A percentile compares a stretch with the other conserved stretches of the same genome.
Conservation (phyloP, 805 yeast species). For the Yamadazyma sp. region DNA sequence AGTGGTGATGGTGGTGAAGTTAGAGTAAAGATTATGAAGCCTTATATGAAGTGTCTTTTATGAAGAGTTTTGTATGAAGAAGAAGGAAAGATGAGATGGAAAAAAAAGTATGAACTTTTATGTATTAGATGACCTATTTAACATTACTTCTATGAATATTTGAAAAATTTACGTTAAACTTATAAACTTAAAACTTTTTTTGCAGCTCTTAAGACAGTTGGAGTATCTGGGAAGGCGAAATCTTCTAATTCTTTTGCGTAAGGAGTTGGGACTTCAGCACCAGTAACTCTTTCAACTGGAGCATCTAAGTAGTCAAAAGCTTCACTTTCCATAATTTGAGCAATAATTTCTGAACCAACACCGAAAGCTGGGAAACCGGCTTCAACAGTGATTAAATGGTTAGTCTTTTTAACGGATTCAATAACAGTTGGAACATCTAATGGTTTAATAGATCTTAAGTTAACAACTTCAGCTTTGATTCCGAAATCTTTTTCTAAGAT, state of each 20-base stretch:
- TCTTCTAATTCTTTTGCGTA: slow-evolving; percentile 95
- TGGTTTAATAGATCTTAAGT: slow-evolving; percentile 96
- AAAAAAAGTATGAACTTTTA: too few species aligned
- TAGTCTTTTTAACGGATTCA: slow-evolving; percentile 91
- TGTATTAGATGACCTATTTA: slow-evolving; percentile 2
- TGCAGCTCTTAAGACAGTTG: slow-evolving; percentile 81
- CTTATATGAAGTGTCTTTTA: too few species aligned
- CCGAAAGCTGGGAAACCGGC: slow-evolving; percentile 98
- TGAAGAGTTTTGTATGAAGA: too few species aligned
- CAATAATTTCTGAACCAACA: slow-evolving; percentile 97
- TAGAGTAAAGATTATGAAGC: too few species aligned
- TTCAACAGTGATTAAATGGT: slow-evolving; percentile 94
- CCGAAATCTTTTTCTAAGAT: slow-evolving; percentile 78
- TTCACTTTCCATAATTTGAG: slow-evolving; percentile 97
- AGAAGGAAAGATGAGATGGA: too few species aligned
- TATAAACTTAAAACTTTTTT: slow-evolving; percentile 75
- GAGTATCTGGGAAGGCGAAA: slow-evolving; percentile 97
- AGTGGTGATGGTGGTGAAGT: neutral
- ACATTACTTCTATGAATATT: neutral
- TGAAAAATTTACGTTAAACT: slow-evolving; percentile 1
- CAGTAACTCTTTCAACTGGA: slow-evolving; percentile 97
- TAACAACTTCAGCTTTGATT: slow-evolving; percentile 88
- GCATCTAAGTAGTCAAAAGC: slow-evolving; percentile 98
- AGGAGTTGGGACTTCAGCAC: slow-evolving; percentile 99
- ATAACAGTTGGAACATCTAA: slow-evolving; percentile 84